Percentiles rank a stretch among this genome's conserved stretches.
These are phyloP conservation scores for Myxozyma melibiosi DNA, from an alignment of 805 yeast genomes.

Conservation along the genomic window DNA sequence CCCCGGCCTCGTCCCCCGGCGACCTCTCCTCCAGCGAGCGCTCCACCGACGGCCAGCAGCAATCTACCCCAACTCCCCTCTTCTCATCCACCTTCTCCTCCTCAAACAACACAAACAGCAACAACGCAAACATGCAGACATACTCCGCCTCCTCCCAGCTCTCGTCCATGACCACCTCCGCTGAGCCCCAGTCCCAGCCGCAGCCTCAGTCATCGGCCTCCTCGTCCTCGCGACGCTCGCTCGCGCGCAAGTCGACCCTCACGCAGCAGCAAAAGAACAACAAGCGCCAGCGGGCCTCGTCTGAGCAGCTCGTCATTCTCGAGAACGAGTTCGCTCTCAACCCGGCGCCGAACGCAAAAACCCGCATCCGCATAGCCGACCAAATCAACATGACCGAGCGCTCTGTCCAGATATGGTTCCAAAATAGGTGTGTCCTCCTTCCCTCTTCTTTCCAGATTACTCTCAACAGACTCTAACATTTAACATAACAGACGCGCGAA, in stretches of 20 bases:
- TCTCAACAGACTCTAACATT: not conserved
- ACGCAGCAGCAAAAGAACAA: conserved; percentile 44
- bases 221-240: conserved; percentile 12
- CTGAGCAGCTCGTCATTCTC: conserved; percentile 71
- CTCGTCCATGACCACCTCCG: not conserved
- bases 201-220: not conserved
- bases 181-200: not conserved
- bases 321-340: conserved; percentile 69
- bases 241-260: conserved; percentile 28
- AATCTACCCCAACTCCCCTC: not conserved
- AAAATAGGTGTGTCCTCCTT: conserved; percentile 49
- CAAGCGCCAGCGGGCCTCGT: conserved; percentile 73
- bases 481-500: conserved; percentile 26
- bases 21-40: conserved; percentile 4
- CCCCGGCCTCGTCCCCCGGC: conserved; percentile 21
- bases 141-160: not conserved
- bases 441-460: not conserved
- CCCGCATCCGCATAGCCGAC: conserved; percentile 57
- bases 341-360: conserved; percentile 59
- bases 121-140: not conserved
- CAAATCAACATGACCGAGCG: conserved; percentile 82
- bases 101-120: not conserved
- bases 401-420: conserved; percentile 92
- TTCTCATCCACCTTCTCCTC: not conserved
- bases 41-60: not conserved